Evolutionary conservation across 2,329 filamentous ascomycete genomes (phyloP), one percentile per base, ranked within the genome.

Genomic region (Aspergillus sp.): DNA sequence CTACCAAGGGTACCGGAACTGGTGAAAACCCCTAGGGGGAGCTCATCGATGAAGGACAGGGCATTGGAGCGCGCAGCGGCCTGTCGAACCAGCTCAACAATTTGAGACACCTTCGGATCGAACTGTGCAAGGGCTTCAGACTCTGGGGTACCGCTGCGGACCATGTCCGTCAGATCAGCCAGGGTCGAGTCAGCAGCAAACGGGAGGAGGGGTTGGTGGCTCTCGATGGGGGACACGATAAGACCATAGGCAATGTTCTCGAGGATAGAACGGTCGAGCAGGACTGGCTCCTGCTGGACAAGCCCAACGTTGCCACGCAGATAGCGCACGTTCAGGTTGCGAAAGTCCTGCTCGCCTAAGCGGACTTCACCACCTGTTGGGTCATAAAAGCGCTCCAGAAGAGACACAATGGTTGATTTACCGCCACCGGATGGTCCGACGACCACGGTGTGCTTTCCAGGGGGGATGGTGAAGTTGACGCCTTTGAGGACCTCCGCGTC

Each of bases 231-330:
- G 9, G 26, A 30, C 4, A 30, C 67, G 17, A 79, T 74, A 4
- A 83, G 69, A 1, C 81, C 81, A 36, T 79, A 74, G 1, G 81
- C 81, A 52, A 84, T 81, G 52, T 83, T 83, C 52, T 83, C 81
- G 9, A 83, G 62, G 7, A 84, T 79, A 0, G 81, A 82, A 3
- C 80, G 74, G 55, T 82, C 76, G 3, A 83, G 69, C 11, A 84
- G 71, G 7, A 76, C 77, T 1, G 81, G 79, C 48, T 83, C 80
- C 62, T 83, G 81, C 44, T 81, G 80, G 2, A 83, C 81, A 7
- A 74, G 68, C 22, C 72, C 68, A 30, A 74, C 72, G 22, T 68
- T 67, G 2, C 74, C 67, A 42, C 74, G 65, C 15, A 76, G 59
- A 15, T 68, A 67, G 15, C 65, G 61, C n/a, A 74, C 69, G 55